Conservation (phyloP, 352 stramenopile species). For the Phytopythium oedochilum region DNA sequence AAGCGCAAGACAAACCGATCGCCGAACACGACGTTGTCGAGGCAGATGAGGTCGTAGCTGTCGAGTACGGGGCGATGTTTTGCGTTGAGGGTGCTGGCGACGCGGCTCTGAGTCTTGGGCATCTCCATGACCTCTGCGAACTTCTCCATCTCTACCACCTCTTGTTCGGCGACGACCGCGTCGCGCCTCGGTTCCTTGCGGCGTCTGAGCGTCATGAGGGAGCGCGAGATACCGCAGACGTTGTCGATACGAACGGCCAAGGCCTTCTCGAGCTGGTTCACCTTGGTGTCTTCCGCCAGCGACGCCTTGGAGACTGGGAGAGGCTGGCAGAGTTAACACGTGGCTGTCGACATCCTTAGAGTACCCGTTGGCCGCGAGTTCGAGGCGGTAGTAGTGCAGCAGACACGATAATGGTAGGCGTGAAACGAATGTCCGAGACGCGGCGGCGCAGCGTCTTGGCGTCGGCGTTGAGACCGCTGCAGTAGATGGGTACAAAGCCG, state of each 20-base stretch:
- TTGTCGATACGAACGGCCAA: background rate
- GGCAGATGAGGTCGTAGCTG: constrained; percentile 10
- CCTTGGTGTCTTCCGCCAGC: background rate
- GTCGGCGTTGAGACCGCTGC: constrained; percentile 13
- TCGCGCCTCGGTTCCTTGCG: background rate
- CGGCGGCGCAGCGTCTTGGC: constrained; percentile 10
- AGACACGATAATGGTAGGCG: constrained; percentile 10
- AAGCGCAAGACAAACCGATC: constrained; percentile 1
- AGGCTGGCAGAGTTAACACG: background rate
- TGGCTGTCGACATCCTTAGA: constrained; percentile 12
- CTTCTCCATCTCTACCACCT: too few relatives aligned
- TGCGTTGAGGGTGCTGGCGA: background rate
- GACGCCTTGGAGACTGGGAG: background rate
- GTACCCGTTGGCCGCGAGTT: constrained; percentile 3
- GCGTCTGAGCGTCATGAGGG: constrained; percentile 12
- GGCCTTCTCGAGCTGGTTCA: background rate
- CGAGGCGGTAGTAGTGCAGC: constrained; percentile 10
- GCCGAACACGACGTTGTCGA: constrained; percentile 6
- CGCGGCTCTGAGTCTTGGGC: background rate
- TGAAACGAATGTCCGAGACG: constrained; percentile 13
- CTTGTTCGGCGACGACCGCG: background rate
- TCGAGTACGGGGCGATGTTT: constrained; percentile 7
- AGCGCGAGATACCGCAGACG: constrained; percentile 5
- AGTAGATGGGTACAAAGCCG: constrained; percentile 18
- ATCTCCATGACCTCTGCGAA: too few relatives aligned